A percentile compares a stretch with the other conserved stretches of the same genome.
These are phyloP conservation scores for Ottelia alismoides DNA, from an alignment of 106 monocot species.

Conservation along the genomic window DNA sequence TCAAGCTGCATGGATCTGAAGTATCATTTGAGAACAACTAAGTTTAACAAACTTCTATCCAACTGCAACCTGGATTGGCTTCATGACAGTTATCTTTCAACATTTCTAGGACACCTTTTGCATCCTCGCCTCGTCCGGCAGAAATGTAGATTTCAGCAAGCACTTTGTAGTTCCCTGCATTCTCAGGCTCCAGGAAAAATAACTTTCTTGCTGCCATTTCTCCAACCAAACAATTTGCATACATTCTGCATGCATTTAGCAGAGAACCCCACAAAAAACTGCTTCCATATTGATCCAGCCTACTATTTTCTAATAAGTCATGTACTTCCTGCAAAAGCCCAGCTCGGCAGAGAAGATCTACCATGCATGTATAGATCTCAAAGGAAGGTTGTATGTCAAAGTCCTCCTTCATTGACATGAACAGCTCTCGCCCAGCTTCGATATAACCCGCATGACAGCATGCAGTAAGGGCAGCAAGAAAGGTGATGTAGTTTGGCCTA, in stretches of 20 bases:
- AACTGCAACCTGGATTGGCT: constrained; percentile 31
- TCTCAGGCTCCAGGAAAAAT: constrained; percentile 35
- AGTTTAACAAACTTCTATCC: constrained; percentile 20
- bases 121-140: constrained; percentile 30
- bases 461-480: constrained; percentile 46
- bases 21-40: no score
- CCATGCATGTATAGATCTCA: constrained; percentile 52
- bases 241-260: constrained; percentile 43
- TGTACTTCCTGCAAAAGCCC: constrained; percentile 35
- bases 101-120: constrained; percentile 18
- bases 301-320: constrained; percentile 18
- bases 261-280: constrained; percentile 39
- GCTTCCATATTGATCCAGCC: not conserved
- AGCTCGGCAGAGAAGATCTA: constrained; percentile 45
- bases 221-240: constrained; percentile 34
- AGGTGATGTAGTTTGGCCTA: constrained; percentile 62
- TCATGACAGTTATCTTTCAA: constrained; percentile 18
- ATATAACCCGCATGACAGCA: constrained; percentile 58
- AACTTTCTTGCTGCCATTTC: constrained; percentile 35
- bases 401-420: constrained; percentile 37
- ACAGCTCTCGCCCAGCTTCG: constrained; percentile 31
- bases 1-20: not conserved
- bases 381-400: constrained; percentile 30
- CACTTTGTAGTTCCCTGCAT: constrained; percentile 49
- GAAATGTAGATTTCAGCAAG: constrained; percentile 42